Evolutionary conservation across 805 yeast species (phyloP).

Genomic region (Kluyveromyces dobzhanskii): DNA sequence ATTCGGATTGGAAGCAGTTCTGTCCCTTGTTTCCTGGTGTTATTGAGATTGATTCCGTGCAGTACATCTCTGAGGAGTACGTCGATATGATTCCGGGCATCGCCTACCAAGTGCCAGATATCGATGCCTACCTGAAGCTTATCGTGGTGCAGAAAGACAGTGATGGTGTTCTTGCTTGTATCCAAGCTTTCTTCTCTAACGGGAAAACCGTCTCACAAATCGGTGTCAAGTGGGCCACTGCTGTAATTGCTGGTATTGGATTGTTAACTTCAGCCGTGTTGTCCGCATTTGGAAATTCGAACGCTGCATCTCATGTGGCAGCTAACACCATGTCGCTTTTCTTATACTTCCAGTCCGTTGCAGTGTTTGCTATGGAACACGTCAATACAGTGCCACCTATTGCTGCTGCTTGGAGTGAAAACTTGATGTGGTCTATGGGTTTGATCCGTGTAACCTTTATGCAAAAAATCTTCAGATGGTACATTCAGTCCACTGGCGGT

Average conservation of each 20-base stretch:
- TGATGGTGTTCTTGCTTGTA: slow-evolving; percentile 52
- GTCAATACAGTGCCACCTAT: slow-evolving; percentile 87
- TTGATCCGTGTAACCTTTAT: slow-evolving; percentile 67
- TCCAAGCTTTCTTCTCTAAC: slow-evolving; percentile 66
- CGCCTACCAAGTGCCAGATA: slow-evolving; percentile 79
- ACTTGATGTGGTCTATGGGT: slow-evolving; percentile 94
- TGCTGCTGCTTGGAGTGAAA: slow-evolving; percentile 87
- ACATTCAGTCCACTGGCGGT: slow-evolving; percentile 84
- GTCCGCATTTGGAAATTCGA: slow-evolving; percentile 78
- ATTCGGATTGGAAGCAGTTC: slow-evolving; percentile 66
- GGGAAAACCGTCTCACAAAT: slow-evolving; percentile 75
- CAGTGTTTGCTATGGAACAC: slow-evolving; percentile 73
- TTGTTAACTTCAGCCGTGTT: slow-evolving; percentile 72
- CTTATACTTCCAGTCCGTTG: slow-evolving; percentile 82
- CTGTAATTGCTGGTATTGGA: slow-evolving; percentile 84
- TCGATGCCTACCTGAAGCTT: slow-evolving; percentile 63
- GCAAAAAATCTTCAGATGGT: slow-evolving; percentile 83
- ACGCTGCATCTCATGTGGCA: slow-evolving; percentile 81
- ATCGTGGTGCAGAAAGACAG: slow-evolving; percentile 39
- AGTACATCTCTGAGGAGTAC: slow-evolving; percentile 44
- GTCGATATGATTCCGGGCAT: slow-evolving; percentile 66
- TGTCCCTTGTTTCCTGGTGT: slow-evolving; percentile 84
- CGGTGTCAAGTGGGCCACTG: slow-evolving; percentile 90
- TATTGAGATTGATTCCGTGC: slow-evolving; percentile 64
- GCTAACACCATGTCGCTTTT: slow-evolving; percentile 81